Base-by-base conservation (phyloP, 805 yeast genomes). In the Myxozyma geophila region DNA sequence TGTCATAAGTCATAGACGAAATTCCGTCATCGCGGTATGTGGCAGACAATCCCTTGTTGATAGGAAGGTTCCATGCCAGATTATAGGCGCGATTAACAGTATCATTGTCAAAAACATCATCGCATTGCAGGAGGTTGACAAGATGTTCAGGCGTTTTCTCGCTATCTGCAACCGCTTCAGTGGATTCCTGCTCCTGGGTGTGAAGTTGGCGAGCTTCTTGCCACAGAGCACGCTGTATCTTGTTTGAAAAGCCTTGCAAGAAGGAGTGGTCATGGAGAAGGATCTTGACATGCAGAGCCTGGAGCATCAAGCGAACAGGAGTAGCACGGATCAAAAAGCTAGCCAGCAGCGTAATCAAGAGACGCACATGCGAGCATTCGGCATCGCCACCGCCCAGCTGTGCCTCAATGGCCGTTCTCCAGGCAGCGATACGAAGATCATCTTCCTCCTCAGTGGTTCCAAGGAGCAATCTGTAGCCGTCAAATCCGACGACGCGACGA, bases 341-440 rank as follows among this genome's bases (percentile, higher is more conserved):
- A 49, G 70, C 70, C 41, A 74, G 62, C 46, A 75, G 70, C 19
- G 75, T 72, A 51, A 69, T 62, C 17, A 73, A 54, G 36, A 76
- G 62, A 19, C 76, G 62, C 9, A 59, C 50, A 23, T 65, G 62
- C 17, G 71, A 60, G 64, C 70, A 63, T 15, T 69, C 61, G n/a
- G 62, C 47, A 60, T 76, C 79, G 15, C 79, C 79, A 23, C 79
- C 79, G 48, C 74, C 69, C n/a, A 76, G 72, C 64, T 76, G 79
- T 8, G 78, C 71, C 60, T 76, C 78, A 44, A 74, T 70, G 5
- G 78, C 76, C 19, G 63, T 67, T 47, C 62, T 57, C 70, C 67
- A 61, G 23, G 63, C 68, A 19, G 60, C 61, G 21, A 61, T 59
- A n/a, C 66, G 58, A 9, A 51, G 57, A 13, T 44, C 40, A 52